A percentile compares a stretch with the other conserved stretches of the same genome.
Conservation (phyloP, 768 basidiomycete species). For the Boletellus ananiceps region DNA sequence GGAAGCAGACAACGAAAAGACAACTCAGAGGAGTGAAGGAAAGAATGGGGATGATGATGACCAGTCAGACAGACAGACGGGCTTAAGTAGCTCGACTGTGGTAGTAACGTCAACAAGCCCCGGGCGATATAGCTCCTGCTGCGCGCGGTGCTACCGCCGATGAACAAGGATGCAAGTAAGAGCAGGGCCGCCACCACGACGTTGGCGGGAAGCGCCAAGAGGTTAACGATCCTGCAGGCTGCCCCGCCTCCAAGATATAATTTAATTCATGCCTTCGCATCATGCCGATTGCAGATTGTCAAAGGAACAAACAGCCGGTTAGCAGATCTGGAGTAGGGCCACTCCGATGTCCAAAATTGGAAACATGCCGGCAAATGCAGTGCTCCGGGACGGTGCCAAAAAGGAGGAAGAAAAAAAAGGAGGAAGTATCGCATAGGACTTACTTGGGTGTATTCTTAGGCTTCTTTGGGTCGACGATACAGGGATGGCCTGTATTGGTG, state of each 20-base stretch:
- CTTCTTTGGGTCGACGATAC: conserved; percentile 81
- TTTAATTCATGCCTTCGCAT: conserved; percentile 4
- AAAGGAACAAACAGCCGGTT: conserved; percentile 8
- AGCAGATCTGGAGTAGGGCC: conserved; percentile 17
- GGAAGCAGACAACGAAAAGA: not conserved
- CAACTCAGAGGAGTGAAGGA: not conserved
- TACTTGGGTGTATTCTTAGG: conserved; percentile 77
- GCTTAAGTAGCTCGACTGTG: conserved; percentile 21
- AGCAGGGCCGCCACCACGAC: not conserved
- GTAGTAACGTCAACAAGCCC: not conserved
- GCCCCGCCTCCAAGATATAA: conserved; percentile 12
- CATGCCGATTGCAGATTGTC: conserved; percentile 13
- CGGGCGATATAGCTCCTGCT: conserved; percentile 9
- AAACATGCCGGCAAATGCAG: conserved; percentile 24
- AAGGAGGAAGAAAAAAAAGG: conserved; percentile 1
- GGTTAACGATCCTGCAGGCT: conserved; percentile 4
- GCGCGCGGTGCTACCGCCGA: conserved; percentile 13
- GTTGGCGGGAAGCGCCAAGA: not conserved
- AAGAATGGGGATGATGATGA: not conserved
- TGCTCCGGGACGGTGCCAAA: conserved; percentile 12
- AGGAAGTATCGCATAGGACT: conserved; percentile 36
- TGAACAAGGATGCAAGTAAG: conserved; percentile 4
- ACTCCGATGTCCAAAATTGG: conserved; percentile 23
- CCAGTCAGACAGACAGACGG: not conserved
- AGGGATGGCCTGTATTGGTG: conserved; percentile 64